Conservation (phyloP, 331 rosid genomes). For the Quercus phellos region DNA sequence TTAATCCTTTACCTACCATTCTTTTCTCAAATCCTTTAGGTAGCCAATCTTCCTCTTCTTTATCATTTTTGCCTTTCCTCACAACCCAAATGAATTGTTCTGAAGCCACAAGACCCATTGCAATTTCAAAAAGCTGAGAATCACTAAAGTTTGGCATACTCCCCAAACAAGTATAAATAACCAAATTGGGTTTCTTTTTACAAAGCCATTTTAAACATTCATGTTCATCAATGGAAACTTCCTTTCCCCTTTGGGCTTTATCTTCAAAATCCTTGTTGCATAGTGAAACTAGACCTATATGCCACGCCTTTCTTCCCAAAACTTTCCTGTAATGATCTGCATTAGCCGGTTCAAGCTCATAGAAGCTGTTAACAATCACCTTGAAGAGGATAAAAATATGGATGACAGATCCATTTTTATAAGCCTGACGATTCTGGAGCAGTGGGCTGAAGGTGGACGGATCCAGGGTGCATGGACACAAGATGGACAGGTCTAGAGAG, state of each 20-base stretch:
- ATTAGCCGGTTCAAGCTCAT: slow-evolving; percentile 46
- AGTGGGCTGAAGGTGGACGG: too few species aligned
- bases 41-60: slow-evolving; percentile 16
- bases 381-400: too few species aligned
- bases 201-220: slow-evolving; percentile 19
- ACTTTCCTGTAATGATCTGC: slow-evolving; percentile 42
- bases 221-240: not conserved
- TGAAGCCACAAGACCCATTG: slow-evolving; percentile 24
- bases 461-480: too few species aligned
- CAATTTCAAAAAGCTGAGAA: slow-evolving; percentile 21
- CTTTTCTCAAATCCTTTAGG: not conserved
- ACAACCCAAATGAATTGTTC: slow-evolving; percentile 35
- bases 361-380: slow-evolving; percentile 13
- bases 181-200: slow-evolving; percentile 10
- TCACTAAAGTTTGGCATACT: not conserved
- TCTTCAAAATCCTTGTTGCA: slow-evolving; percentile 17
- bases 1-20: too few species aligned
- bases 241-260: not conserved
- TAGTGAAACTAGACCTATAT: slow-evolving; percentile 53
- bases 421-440: too few species aligned
- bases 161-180: slow-evolving; percentile 25
- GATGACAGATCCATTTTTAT: too few species aligned
- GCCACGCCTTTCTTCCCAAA: slow-evolving; percentile 52
- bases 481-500: too few species aligned
- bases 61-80: slow-evolving; percentile 1